Percentiles rank a stretch among this genome's conserved stretches.
phyloP scores from a whole-genome alignment of 139 green algal genomes.

The Coelastrella sp. region DNA sequence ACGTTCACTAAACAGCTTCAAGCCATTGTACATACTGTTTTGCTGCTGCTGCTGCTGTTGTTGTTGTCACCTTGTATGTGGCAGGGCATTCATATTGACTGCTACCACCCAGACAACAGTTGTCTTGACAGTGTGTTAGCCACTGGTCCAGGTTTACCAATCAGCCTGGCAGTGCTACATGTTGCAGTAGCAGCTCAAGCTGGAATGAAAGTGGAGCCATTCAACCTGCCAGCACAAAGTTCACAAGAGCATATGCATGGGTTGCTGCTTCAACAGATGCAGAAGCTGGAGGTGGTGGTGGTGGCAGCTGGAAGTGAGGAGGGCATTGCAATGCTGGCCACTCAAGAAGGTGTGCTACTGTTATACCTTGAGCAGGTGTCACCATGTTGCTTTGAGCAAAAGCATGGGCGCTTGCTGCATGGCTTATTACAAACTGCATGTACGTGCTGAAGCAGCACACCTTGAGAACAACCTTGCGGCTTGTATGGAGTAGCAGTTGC shows the following conservation, averaged over 20 bases:
- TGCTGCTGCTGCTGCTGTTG: neutral
- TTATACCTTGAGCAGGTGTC: no score
- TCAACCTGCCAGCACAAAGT: slow-evolving; percentile 31
- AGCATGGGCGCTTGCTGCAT: no score
- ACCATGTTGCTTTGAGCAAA: no score
- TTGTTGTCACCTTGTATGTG: neutral
- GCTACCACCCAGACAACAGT: slow-evolving; percentile 8
- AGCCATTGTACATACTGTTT: neutral
- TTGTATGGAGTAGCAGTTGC: no score
- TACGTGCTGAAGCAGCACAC: no score
- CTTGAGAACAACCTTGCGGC: no score
- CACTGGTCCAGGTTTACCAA: slow-evolving; percentile 3
- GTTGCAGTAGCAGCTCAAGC: neutral
- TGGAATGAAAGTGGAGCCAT: neutral
- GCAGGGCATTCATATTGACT: slow-evolving; percentile 14
- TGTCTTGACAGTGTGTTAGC: slow-evolving; percentile 38
- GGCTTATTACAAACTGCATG: no score
- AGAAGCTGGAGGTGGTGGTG: no score
- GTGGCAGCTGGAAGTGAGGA: no score
- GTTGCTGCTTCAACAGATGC: neutral
- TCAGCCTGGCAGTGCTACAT: slow-evolving; percentile 32
- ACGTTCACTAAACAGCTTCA: no score
- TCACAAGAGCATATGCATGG: neutral
- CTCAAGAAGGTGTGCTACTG: no score
- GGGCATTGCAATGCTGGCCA: no score